Base-by-base conservation (phyloP, 345 rosid genomes). In the Abelmoschus esculentus region DNA sequence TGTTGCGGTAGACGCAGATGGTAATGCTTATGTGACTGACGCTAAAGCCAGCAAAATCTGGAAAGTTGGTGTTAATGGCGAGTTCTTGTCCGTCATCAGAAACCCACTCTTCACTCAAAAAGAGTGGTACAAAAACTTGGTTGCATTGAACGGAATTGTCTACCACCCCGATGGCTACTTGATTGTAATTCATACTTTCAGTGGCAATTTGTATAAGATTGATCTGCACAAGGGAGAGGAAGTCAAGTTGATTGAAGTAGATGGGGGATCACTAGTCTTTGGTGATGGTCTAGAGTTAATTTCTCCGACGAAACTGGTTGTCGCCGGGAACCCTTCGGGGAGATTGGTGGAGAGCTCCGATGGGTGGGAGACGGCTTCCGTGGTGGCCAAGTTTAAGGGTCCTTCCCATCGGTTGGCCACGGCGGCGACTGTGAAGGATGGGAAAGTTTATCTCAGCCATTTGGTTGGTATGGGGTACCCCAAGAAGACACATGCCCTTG, bases 81-180 rank as follows among this genome's bases (percentile, higher is more conserved):
- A 89, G 75, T 62, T 87, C 36, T 49, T 89, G 4, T 85, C 86
- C 6, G 78, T 76, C 61, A 83, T 89, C 61, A 76, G 64, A 69
- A 79, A 77, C 75, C 86, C 91, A 17, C 88, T 87, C 74, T 93
- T 93, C 75, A 74, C 76, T 13, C 59, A 86, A 17, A 86, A 80
- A 75, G 77, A 87, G 54, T 93, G 98, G 96, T 87, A 83, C 84
- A 82, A 78, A 65, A 83, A 74, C 83, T 40, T 93, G 19, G 50
- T 90, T 0, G 87, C 80, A 40, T 83, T 93, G 26, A 93, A 93
- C 38, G 98, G 98, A 31, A 87, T 93, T 6, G 88, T 86, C 36
- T 88, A 83, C 84, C 97, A 93, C 67, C 96, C 97, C 0, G 86
- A 89, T 10, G 97, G 95, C 0, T 91, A 80, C 80, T 77, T 93